Base-by-base conservation (phyloP, 495 filamentous ascomycete species). In the Penicillium herquei region DNA sequence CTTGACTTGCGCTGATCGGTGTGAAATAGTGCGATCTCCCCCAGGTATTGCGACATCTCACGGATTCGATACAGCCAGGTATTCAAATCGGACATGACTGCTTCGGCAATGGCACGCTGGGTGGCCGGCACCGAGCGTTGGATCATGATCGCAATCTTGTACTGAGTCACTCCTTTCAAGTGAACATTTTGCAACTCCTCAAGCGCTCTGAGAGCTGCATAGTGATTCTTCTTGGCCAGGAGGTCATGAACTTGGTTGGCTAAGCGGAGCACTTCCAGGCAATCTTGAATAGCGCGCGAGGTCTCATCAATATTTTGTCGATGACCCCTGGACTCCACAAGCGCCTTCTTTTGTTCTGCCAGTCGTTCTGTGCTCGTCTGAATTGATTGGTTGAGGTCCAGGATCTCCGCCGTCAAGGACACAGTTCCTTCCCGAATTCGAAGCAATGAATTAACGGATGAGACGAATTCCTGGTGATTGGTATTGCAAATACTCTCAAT, bases 151-250 rank as follows among this genome's bases (percentile, higher is more conserved):
- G 95, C 95, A 52, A 99, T 89, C 68, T 96, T 93, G 69, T 96
- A 95, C 57, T 96, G 89, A 5, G 89, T 91, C 10, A 96, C 87
- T 56, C 92, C 91, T 62, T 91, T 92, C 37, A 98, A 80, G 68
- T 98, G 90, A 55, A 98, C 91, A 75, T 95, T 96, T 64, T 97
- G 94, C 26, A 99, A 75, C 66, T 99, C 94, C 66, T 98, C 95
- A 31, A 98, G 77, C 7, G 94, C 92, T 52, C 95, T 90, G 43
- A 99, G 79, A 18, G 94, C 95, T 16, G 86, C 91, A 69, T 99
- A 98, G 65, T 98, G 94, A 57, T 92, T 94, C 73, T 96, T 96
- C 68, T 87, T 92, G 16, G 81, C 82, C 30, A 98, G 77, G 41
- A 99, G 72, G 44, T 98, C 95, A 66, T 96, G 89, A 18, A 96